A percentile compares a stretch with the other conserved stretches of the same genome.
Evolutionary conservation across 1,284 basidiomycete genomes (phyloP).

Genomic region (Tilletiaria anomala): DNA sequence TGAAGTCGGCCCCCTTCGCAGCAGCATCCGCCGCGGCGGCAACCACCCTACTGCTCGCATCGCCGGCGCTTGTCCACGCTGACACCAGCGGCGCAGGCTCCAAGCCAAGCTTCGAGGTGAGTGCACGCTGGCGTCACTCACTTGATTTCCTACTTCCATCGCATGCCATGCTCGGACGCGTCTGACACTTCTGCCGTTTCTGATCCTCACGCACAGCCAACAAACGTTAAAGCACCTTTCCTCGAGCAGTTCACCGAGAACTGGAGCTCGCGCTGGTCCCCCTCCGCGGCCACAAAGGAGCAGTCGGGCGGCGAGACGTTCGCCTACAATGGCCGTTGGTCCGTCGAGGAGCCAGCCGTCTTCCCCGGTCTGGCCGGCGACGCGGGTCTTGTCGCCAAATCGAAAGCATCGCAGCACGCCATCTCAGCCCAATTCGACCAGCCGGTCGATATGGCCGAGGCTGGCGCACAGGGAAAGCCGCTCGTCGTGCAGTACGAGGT

Average conservation of each 20-base stretch:
- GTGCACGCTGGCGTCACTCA: too few species aligned
- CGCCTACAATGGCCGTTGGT: conserved; percentile 94
- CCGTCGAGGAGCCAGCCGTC: conserved; percentile 75
- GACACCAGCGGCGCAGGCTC: too few species aligned
- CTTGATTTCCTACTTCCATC: too few species aligned
- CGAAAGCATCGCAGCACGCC: conserved; percentile 85
- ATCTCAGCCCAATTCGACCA: conserved; percentile 79
- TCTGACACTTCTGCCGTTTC: too few species aligned
- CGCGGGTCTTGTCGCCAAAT: conserved; percentile 45
- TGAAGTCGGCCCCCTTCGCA: too few species aligned
- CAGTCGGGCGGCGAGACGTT: conserved; percentile 44
- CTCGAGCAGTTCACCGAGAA: conserved; percentile 90
- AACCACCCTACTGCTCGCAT: too few species aligned
- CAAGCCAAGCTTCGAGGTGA: too few species aligned
- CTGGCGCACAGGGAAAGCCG: conserved; percentile 66
- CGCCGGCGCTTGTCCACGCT: too few species aligned
- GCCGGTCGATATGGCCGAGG: conserved; percentile 63
- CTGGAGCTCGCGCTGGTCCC: conserved; percentile 83
- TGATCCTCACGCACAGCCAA: too few species aligned
- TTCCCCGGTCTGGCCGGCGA: conserved; percentile 44
- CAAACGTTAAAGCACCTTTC: conserved; percentile 76
- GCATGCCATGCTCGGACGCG: too few species aligned
- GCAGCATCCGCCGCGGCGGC: too few species aligned
- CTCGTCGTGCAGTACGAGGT: conserved; percentile 90
- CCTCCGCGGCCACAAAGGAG: conserved; percentile 87